These are phyloP conservation scores for Paraglomus occultum DNA, from an alignment of 192 early-diverging fungal genomes.

Conservation along the genomic window DNA sequence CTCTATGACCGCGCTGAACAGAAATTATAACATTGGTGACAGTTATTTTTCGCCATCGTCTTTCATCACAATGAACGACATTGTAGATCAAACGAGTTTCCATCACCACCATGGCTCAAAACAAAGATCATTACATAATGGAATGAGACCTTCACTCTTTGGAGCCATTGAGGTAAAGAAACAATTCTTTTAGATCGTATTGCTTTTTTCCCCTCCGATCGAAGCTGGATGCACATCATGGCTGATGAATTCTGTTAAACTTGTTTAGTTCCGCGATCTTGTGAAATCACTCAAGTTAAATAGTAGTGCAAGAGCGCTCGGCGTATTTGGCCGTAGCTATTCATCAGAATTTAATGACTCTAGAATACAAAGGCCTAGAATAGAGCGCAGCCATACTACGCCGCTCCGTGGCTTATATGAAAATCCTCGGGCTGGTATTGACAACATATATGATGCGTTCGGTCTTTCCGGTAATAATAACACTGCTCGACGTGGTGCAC, in stretches of 20 bases:
- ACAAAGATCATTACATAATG: conserved; percentile 15
- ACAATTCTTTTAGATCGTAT: not conserved
- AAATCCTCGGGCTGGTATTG: not conserved
- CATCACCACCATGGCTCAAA: conserved; percentile 28
- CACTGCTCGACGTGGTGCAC: not conserved
- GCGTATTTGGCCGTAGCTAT: conserved; percentile 23
- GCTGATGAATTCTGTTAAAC: not conserved
- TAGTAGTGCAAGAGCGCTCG: conserved; percentile 20
- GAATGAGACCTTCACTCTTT: conserved; percentile 51
- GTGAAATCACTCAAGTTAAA: conserved; percentile 36
- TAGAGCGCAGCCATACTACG: conserved; percentile 3
- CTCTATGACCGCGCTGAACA: not conserved
- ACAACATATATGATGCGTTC: too few species aligned
- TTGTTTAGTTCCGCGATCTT: conserved; percentile 39
- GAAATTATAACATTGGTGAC: conserved; percentile 6
- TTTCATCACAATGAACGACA: conserved; percentile 34
- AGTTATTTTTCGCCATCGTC: conserved; percentile 31
- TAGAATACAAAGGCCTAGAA: not conserved
- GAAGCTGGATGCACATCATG: not conserved
- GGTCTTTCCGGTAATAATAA: too few species aligned
- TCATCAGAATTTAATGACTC: conserved; percentile 8
- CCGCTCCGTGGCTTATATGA: not conserved
- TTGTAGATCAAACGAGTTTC: conserved; percentile 33
- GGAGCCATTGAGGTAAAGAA: conserved; percentile 52
- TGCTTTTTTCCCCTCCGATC: not conserved